phyloP scores from a whole-genome alignment of 768 basidiomycete species.

The Lactifluus volemus region DNA sequence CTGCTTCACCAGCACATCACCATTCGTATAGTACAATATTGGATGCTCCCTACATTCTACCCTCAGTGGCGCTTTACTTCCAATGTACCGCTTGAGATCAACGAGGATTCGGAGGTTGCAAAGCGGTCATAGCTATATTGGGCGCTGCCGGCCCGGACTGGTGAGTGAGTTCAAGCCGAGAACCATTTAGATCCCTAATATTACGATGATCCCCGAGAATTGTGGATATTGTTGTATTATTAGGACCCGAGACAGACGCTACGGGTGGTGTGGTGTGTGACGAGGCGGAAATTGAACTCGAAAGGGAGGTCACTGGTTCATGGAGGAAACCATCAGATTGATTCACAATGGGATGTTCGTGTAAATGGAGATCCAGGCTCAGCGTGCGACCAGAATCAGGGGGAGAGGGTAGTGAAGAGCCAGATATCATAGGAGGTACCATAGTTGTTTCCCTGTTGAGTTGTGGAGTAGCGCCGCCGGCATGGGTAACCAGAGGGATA shows the following conservation, averaged over 20 bases:
- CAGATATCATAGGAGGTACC: no score
- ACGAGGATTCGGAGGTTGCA: not conserved
- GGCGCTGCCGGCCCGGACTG: not conserved
- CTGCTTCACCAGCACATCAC: no score
- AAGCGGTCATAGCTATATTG: not conserved
- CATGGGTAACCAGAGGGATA: no score
- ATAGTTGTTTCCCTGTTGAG: no score
- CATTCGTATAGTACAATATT: no score
- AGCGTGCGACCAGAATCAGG: no score
- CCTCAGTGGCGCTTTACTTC: no score
- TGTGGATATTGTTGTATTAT: not conserved
- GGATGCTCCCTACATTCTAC: no score
- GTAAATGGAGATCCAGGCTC: not conserved
- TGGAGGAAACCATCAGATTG: not conserved
- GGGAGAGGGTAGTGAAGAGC: no score
- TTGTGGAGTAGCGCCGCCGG: no score
- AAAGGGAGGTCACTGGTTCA: not conserved
- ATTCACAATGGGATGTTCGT: not conserved
- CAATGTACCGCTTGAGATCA: no score
- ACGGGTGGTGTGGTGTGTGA: not conserved
- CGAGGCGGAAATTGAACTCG: not conserved
- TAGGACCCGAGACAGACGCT: not conserved
- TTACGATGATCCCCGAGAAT: not conserved
- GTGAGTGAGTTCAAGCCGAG: not conserved
- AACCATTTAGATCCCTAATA: not conserved